Base-by-base conservation (phyloP, 106 monocot species). In the Dioscorea alata region DNA sequence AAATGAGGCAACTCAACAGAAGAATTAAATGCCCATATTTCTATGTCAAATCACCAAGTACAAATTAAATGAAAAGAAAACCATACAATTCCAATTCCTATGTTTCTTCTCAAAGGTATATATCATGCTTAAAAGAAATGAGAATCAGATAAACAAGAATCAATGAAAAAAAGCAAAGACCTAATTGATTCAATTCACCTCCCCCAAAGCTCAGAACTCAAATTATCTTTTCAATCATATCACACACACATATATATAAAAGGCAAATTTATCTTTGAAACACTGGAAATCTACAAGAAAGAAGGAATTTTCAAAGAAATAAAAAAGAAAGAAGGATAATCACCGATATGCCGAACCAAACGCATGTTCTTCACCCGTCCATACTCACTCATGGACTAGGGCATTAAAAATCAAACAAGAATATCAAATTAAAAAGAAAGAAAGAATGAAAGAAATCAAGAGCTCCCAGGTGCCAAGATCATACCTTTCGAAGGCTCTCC, bases 321-420 rank as follows among this genome's bases (percentile, higher is more conserved):
- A 8, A 2, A 49, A 62, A 33, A 33, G 13, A 64, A n/a, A 33
- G 10, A 35, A 28, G n/a, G 20, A 32, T 2, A 54, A 54, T 54
- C 74, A 99, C 99, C 92, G 25, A 93, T 93, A 73, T 99, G 71
- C 54, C 93, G 70, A 70, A 99, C 93, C 70, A 99, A 73, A 18
- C 99, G 87, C 79, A 99, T 33, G 64, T 71, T 87, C 87, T 93
- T 99, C 59, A 99, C 85, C 49, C 70, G 80, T 12, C 93, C 93
- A 74, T 93, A 88, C 67, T 73, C 79, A 34, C 77, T 85, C 99
- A 99, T 93, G 10, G 78, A 87, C 99, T 99, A 28, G 48, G 50
- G 76, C 31, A 67, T 13, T 57, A 65, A 69, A 78, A 73, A 9
- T 25, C 23, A 67, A 12, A 71, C 56, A 0, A 33, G 31, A 31